These are phyloP conservation scores for Botrytis cinerea DNA, from an alignment of 2,329 filamentous ascomycete genomes.

Conservation along the genomic window DNA sequence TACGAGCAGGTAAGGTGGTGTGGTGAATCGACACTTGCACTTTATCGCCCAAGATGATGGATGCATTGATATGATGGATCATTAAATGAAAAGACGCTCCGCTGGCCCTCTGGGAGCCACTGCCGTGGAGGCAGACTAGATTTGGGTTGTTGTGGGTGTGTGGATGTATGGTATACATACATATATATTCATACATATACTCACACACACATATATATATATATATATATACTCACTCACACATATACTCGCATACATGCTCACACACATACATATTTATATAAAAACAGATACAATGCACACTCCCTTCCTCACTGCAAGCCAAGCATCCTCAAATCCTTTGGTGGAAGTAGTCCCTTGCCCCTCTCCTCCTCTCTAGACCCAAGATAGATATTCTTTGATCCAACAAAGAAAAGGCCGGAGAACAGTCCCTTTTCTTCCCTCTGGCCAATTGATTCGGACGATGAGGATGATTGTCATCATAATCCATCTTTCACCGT, in stretches of 20 bases:
- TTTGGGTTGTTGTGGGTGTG: background rate
- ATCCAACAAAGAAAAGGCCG: slow-evolving; percentile 13
- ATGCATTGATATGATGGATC: background rate
- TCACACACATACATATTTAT: background rate
- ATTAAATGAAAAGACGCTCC: background rate
- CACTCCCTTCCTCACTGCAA: background rate
- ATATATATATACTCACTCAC: too few species aligned
- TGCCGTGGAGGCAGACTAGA: too few species aligned
- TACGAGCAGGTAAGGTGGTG: background rate
- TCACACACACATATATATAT: too few species aligned
- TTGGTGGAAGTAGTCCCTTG: background rate
- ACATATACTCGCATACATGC: too few species aligned
- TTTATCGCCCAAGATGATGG: background rate
- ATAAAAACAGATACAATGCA: background rate
- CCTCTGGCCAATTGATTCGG: background rate
- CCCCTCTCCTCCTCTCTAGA: background rate
- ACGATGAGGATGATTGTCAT: background rate
- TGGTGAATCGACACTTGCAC: background rate
- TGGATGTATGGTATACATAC: background rate
- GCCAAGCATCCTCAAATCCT: slow-evolving; percentile 4
- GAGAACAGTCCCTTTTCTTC: background rate
- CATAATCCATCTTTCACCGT: background rate
- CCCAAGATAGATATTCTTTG: slow-evolving; percentile 2
- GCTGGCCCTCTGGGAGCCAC: too few species aligned
- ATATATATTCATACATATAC: too few species aligned